Base-by-base conservation (phyloP, 2,329 filamentous ascomycete genomes). In the Aspergillus intermedius region DNA sequence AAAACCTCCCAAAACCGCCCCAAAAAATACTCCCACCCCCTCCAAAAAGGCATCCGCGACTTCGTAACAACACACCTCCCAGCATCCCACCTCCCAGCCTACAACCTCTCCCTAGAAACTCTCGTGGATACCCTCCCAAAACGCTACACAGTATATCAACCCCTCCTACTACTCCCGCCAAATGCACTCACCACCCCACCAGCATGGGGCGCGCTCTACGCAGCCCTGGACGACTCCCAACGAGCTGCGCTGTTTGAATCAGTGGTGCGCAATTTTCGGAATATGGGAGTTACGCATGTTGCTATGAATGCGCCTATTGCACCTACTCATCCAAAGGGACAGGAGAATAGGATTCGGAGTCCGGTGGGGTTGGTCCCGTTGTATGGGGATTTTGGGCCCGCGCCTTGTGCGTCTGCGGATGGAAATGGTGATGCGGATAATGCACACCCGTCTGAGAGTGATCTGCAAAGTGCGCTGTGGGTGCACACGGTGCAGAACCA, bases 401-500 rank as follows among this genome's bases (percentile, higher is more conserved):
- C 66, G 0, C 32, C 51, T 5, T 57, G 47, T 2, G 12, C 50
- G 4, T 57, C 48, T 2, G 12, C 6, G 6, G 4, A n/a, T 19
- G 42, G 12, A 5, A 6, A 25, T 19, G 52, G 44, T 2, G 46
- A 58, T 15, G 52, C 48, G 3, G 58, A 59, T 45, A 52, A 50
- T 15, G 44, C 46, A n/a, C 58, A 62, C 8, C 69, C 74, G 1
- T 64, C 64, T 0, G 47, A 60, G 1, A 45, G 60, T 1, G 85
- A 91, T 60, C 86, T 94, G 50, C 64, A 74, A 0, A 49, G 65
- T 1, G 84, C 89, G 0, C 81, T 95, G 53, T 97, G 91, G 91
- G 86, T 87, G 1, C 79, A 77, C 10, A 84, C 86, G 4, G 81
- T 77, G 46, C 90, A 95, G 64, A 88, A 89, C 61, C 77, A 80